Conservation (phyloP, 2,329 filamentous ascomycete species). For the Pestalotiopsis sp. region DNA sequence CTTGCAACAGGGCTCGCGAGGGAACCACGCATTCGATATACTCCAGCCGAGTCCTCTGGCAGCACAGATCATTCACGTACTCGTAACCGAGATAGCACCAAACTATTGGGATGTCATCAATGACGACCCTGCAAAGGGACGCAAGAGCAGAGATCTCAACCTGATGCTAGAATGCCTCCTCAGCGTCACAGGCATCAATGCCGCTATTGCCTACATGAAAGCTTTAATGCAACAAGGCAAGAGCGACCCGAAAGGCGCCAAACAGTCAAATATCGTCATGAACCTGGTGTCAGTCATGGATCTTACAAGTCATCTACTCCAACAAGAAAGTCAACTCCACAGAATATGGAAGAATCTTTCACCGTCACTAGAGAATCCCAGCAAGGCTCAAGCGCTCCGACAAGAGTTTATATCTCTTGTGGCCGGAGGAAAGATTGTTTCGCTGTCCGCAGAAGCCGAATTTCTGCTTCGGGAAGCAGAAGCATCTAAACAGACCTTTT, state of each 20-base stretch:
- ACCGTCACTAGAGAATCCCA: constrained; percentile 14
- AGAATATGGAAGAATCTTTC: constrained; percentile 24
- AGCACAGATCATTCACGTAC: constrained; percentile 72
- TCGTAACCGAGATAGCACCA: constrained; percentile 75
- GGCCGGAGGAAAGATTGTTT: constrained; percentile 51
- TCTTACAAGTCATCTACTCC: constrained; percentile 44
- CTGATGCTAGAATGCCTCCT: constrained; percentile 66
- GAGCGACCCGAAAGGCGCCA: constrained; percentile 35
- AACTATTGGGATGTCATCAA: constrained; percentile 77
- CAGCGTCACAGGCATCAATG: constrained; percentile 77
- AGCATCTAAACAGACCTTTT: constrained; percentile 39
- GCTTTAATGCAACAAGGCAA: constrained; percentile 57
- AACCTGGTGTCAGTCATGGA: constrained; percentile 47
- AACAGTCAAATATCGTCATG: constrained; percentile 42
- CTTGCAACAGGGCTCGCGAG: constrained; percentile 38
- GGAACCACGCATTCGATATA: constrained; percentile 52
- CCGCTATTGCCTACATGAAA: constrained; percentile 70
- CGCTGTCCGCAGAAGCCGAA: constrained; percentile 57
- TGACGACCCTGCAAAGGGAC: constrained; percentile 37
- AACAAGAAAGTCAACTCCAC: constrained; percentile 26
- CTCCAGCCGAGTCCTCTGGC: constrained; percentile 65
- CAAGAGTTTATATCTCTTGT: constrained; percentile 49
- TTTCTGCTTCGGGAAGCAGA: constrained; percentile 42
- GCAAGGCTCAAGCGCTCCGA: constrained; percentile 35
- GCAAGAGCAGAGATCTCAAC: constrained; percentile 38